phyloP scores from a whole-genome alignment of 2,329 filamentous ascomycete species.

The Myriosclerotinia curreyana region DNA sequence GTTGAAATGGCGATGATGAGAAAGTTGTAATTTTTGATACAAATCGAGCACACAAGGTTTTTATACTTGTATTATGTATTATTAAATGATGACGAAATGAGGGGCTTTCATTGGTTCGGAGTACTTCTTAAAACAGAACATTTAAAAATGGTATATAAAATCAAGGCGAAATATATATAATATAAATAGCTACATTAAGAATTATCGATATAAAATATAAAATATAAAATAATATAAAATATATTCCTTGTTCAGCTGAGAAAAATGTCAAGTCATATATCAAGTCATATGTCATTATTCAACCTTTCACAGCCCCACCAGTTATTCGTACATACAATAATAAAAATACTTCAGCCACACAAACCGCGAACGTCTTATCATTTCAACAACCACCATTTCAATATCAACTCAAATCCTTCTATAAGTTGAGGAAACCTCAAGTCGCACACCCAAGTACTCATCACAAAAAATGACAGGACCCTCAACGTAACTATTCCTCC shows the following conservation, averaged over 20 bases:
- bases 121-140: no score
- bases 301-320: not conserved
- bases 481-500: slow-evolving; percentile 31
- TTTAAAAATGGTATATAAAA: no score
- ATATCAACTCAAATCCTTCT: not conserved
- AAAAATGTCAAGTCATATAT: not conserved
- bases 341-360: no score
- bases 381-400: not conserved
- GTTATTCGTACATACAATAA: no score
- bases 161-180: no score
- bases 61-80: no score
- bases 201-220: no score
- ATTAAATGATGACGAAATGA: not conserved
- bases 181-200: not conserved
- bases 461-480: slow-evolving; percentile 35
- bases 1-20: no score
- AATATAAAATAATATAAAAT: no score
- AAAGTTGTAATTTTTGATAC: slow-evolving; percentile 10
- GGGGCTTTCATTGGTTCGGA: not conserved
- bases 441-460: not conserved
- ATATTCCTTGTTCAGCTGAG: slow-evolving; percentile 10
- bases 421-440: not conserved
- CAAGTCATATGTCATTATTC: no score
- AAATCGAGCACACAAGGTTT: no score
- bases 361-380: slow-evolving; percentile 8